Evolutionary conservation across 1,284 basidiomycete species (phyloP).

Genomic region (Malassezia obtusa): DNA sequence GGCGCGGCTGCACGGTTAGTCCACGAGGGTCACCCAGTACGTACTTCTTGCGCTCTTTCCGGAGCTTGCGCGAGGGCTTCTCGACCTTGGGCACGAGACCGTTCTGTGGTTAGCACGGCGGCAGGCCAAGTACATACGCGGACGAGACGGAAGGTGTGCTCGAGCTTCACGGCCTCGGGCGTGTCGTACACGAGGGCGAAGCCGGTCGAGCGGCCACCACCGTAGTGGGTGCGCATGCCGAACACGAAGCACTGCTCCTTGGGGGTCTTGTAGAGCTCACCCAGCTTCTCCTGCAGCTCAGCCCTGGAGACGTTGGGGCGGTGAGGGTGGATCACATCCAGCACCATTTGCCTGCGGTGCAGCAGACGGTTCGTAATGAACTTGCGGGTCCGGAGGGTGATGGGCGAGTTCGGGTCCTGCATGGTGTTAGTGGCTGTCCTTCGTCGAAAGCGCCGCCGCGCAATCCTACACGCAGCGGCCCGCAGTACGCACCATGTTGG

Average conservation of each 20-base stretch:
- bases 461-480: neutral
- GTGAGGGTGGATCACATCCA: slow-evolving; percentile 91
- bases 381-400: slow-evolving; percentile 96
- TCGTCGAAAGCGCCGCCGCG: neutral
- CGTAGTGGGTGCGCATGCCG: slow-evolving; percentile 74
- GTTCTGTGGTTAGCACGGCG: slow-evolving; percentile 55
- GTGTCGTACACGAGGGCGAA: slow-evolving; percentile 98
- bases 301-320: slow-evolving; percentile 87
- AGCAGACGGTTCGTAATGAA: slow-evolving; percentile 99
- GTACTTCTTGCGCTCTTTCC: slow-evolving; percentile 95
- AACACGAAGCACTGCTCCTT: slow-evolving; percentile 58
- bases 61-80: slow-evolving; percentile 88
- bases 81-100: slow-evolving; percentile 76
- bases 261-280: slow-evolving; percentile 59
- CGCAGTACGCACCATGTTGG: slow-evolving; percentile 14
- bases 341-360: slow-evolving; percentile 65
- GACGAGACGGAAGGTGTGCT: slow-evolving; percentile 90
- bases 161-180: slow-evolving; percentile 80
- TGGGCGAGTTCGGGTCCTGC: slow-evolving; percentile 70
- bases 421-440: slow-evolving; percentile 4
- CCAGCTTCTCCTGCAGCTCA: slow-evolving; percentile 88
- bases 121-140: slow-evolving; percentile 71
- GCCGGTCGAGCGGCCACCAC: slow-evolving; percentile 90
- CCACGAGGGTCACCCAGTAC: neutral
- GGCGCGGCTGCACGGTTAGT: slow-evolving; percentile 55